A percentile compares a stretch with the other conserved stretches of the same genome.
Conservation (phyloP, 2,329 filamentous ascomycete species). For the Fusarium multiceps region DNA sequence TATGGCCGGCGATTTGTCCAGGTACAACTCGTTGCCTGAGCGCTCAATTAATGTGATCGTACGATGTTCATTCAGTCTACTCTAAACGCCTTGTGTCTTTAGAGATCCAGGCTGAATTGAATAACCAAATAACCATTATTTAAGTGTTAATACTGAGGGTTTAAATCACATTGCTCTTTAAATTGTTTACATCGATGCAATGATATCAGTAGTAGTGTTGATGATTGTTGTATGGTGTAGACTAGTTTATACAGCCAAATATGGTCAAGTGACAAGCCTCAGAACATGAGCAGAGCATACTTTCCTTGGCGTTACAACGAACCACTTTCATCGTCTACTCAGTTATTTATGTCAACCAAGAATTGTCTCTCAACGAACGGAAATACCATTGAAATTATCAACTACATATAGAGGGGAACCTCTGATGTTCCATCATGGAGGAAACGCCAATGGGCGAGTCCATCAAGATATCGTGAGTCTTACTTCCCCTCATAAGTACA, state of each 20-base stretch:
- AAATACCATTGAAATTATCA: neutral
- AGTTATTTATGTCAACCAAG: neutral
- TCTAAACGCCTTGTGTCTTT: neutral
- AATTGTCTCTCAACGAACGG: neutral
- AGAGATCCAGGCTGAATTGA: neutral
- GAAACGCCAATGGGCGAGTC: conserved; percentile 52
- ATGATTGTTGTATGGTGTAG: neutral
- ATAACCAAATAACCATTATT: neutral
- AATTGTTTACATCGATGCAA: too few relatives aligned
- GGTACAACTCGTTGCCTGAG: neutral
- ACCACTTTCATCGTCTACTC: conserved; percentile 16
- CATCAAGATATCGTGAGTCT: conserved; percentile 52
- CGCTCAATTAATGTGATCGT: neutral
- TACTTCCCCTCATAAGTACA: conserved; percentile 16
- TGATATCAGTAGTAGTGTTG: neutral
- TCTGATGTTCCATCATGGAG: conserved; percentile 41
- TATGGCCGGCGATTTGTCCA: neutral
- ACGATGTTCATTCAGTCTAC: neutral
- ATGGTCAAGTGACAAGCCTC: conserved; percentile 38
- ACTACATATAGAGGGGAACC: neutral
- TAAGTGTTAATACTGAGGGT: neutral
- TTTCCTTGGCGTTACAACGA: conserved; percentile 31
- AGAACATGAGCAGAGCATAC: neutral
- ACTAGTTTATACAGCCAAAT: neutral
- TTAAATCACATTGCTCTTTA: neutral